Evolutionary conservation across 352 stramenopile species (phyloP).

Genomic region (Phytopythium vexans): DNA sequence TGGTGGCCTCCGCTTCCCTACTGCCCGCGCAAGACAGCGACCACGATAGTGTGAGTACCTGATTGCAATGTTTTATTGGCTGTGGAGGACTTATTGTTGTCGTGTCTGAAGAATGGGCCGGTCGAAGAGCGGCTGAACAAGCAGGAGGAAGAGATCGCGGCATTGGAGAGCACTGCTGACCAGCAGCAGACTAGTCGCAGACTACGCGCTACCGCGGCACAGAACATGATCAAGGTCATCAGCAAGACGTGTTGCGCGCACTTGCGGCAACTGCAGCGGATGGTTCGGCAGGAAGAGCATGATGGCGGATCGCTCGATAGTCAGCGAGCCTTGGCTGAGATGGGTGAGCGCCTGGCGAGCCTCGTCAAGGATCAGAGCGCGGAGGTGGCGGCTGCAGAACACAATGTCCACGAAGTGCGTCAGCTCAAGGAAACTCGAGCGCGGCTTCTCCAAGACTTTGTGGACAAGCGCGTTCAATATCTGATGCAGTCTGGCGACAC

Average conservation of each 20-base stretch:
- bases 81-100: not conserved
- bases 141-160: conserved; percentile 14
- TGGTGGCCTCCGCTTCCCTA: conserved; percentile 14
- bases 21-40: conserved; percentile 5
- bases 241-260: conserved; percentile 34
- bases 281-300: conserved; percentile 8
- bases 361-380: conserved; percentile 12
- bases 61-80: not conserved
- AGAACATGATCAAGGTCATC: conserved; percentile 39
- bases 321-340: conserved; percentile 14
- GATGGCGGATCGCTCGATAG: conserved; percentile 14
- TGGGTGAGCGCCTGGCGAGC: conserved; percentile 18
- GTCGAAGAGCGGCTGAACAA: conserved; percentile 21
- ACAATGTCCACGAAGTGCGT: conserved; percentile 17
- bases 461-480: conserved; percentile 24
- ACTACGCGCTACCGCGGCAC: conserved; percentile 33
- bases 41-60: conserved; percentile 6
- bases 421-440: conserved; percentile 24
- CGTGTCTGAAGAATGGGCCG: not conserved
- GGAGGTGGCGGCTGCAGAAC: conserved; percentile 23
- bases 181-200: conserved; percentile 6
- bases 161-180: not conserved
- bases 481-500: conserved; percentile 24
- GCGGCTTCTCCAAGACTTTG: conserved; percentile 29
- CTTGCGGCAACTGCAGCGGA: conserved; percentile 35